Evolutionary conservation across 192 early-diverging fungal genomes (phyloP), one percentile per base, ranked within the genome.

Genomic region (Mortierella antarctica): DNA sequence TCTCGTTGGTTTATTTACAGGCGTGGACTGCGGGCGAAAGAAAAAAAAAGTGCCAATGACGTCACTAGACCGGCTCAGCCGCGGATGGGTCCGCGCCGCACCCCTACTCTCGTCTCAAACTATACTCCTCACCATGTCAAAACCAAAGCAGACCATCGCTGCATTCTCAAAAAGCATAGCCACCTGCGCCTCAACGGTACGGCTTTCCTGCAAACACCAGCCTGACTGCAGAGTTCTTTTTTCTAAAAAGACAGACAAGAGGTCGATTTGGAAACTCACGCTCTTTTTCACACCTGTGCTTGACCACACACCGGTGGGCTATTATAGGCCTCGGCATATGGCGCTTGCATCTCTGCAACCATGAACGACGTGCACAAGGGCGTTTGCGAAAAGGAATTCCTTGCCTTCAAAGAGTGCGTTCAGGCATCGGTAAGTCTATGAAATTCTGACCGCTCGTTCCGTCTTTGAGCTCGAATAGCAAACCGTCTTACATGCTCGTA

Each of bases 321-420:
- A 15, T 10, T 18, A 1, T 64, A 80, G 77, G 77, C 70, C 9
- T 53, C 77, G 4, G 70, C 70, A 57, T 80, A 80, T 54, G 77
- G 77, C 23, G 65, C 77, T 4, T 80, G 77, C 52, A 72, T 80
- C 55, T 71, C 77, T 7, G 65, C 58, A 18, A 80, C 69, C 20
- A 80, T 80, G 77, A 59, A 58, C 45, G 77, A 80, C 23, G 65
- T 80, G 9, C 77, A 72, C 48, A 80, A 72, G 46, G 77, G 77
- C 42, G 65, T 72, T 14, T 80, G 77, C 44, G 77, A 80, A 12
- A 80, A 80, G 39, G 70, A 80, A 49, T 80, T 80, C 23, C 39
- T 80, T 11, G 77, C 77, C 54, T 80, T 80, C 54, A 80, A 80
- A 41, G 77, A 80, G 2, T 80, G 77, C 68, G 70, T 80, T 39